These are phyloP conservation scores for Pezicula carpinea DNA, from an alignment of 2,329 filamentous ascomycete species.

Conservation along the genomic window DNA sequence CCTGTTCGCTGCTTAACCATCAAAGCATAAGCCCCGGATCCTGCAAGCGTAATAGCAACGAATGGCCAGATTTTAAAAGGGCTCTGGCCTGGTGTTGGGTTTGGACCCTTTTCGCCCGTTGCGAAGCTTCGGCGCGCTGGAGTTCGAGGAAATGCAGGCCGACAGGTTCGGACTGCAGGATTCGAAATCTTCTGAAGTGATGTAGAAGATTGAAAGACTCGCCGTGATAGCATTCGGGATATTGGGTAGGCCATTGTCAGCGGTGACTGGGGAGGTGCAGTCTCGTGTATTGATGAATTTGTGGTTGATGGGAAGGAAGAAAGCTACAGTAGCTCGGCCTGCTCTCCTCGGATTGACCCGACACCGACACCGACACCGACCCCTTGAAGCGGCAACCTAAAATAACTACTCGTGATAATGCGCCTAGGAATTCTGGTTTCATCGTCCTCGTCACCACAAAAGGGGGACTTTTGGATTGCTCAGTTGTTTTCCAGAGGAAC, in stretches of 20 bases:
- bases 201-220: constrained; percentile 18
- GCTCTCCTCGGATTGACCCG: no score
- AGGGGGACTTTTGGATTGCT: no score
- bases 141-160: constrained; percentile 10
- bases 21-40: constrained; percentile 43
- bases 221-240: constrained; percentile 20
- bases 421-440: no score
- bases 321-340: neutral
- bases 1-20: constrained; percentile 44
- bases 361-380: no score
- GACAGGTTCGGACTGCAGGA: neutral
- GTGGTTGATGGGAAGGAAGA: neutral
- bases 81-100: constrained; percentile 23
- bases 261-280: neutral
- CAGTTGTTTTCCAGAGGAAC: no score
- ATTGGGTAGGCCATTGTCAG: constrained; percentile 22
- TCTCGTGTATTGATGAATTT: neutral
- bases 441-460: no score
- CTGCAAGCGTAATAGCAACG: constrained; percentile 38
- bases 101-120: constrained; percentile 23
- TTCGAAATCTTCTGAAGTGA: constrained; percentile 13
- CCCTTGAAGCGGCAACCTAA: no score
- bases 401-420: no score
- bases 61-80: constrained; percentile 34
- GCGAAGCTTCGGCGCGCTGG: constrained; percentile 22